Conservation (phyloP, 805 yeast species). For the Barnettozyma pratensis region DNA sequence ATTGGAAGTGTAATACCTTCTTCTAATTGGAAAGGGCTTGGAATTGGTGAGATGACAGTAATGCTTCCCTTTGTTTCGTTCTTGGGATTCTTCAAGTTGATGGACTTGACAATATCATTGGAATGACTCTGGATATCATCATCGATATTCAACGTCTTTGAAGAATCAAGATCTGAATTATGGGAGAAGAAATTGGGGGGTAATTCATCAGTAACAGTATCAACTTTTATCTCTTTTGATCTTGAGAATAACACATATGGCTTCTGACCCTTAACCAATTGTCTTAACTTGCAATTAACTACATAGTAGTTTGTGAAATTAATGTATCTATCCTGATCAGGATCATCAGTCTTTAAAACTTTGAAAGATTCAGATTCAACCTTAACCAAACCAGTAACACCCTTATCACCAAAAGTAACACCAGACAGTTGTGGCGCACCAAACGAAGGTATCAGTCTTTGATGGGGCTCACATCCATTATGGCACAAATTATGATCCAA, state of each 20-base stretch:
- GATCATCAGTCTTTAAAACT: conserved; percentile 1
- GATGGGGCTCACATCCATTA: conserved; percentile 4
- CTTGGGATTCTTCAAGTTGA: conserved; percentile 3
- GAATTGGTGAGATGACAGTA: conserved; percentile 10
- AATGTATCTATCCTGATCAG: not conserved
- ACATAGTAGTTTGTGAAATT: conserved; percentile 14
- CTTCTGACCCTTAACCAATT: conserved; percentile 9
- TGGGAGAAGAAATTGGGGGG: conserved; percentile 10
- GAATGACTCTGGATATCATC: not conserved
- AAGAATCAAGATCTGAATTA: conserved; percentile 2
- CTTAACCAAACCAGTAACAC: conserved; percentile 16
- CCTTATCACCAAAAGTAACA: conserved; percentile 11
- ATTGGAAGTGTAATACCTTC: conserved; percentile 4
- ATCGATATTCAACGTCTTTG: not conserved
- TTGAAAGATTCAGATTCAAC: conserved; percentile 1
- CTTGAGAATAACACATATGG: conserved; percentile 17
- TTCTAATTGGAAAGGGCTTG: conserved; percentile 6
- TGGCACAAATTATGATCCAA: conserved; percentile 13
- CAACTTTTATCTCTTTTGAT: conserved; percentile 16
- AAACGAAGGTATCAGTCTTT: conserved; percentile 12
- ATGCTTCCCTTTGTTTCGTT: conserved; percentile 6
- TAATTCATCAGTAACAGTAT: not conserved
- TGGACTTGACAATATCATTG: conserved; percentile 9
- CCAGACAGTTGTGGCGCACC: conserved; percentile 18
- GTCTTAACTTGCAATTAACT: conserved; percentile 13